Base-by-base conservation (phyloP, 305 asterid species). In the Ajuga reptans region DNA sequence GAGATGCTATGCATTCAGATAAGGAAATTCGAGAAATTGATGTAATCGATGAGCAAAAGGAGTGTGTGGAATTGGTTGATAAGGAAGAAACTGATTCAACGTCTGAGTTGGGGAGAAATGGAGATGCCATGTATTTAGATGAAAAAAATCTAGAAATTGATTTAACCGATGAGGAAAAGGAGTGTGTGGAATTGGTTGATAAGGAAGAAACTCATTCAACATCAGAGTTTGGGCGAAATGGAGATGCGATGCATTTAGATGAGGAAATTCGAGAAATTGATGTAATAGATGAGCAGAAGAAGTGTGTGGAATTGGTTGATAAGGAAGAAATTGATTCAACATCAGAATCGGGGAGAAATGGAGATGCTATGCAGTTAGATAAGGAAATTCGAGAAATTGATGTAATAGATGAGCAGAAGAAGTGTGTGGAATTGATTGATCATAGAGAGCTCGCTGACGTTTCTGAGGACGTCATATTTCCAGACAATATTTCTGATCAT, bases 101-200 rank as follows among this genome's bases (percentile, higher is more conserved):
- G 2, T 62, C 47, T 45, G 82, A 59, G 17, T 47, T 41, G n/a
- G 75, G 75, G 71, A 37, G 36, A 55, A 68, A 72, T 15, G 71
- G 46, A 54, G 76, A 64, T 42, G 41, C 11, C 5, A 16, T 49
- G 66, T 73, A 64, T 55, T 45, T 80, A 5, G 69, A 74, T 41
- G 80, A 77, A 54, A 84, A 68, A 67, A 55, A 71, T 49, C 78
- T 74, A 72, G 83, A 69, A 69, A 74, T 41, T 59, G 82, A 76
- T 39, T 70, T 50, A 42, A 69, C 36, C 12, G 63, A 54, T 6
- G 73, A 53, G 15, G 64, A 24, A 68, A 46, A 36, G 56, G 65
- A 73, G 68, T 49, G 50, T 72, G 65, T 64, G 71, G 74, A 75
- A 67, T 74, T 53, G 67, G 73, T 47, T 78, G 66, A 39, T 57